Base-by-base conservation (phyloP, 257 asterid species). In the Nicotiana benthamiana region DNA sequence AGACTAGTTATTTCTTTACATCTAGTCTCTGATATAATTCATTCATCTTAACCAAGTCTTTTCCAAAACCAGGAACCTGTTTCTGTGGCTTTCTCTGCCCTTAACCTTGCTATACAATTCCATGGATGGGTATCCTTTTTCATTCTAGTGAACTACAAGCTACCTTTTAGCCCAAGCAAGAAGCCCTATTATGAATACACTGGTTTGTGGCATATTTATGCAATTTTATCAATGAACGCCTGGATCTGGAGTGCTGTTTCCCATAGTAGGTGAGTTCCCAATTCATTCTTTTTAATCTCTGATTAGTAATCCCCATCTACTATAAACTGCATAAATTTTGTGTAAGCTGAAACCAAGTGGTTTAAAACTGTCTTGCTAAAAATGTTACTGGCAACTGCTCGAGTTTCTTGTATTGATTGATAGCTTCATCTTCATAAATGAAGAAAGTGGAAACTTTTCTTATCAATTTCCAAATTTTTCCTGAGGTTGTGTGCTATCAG, bases 91-190 rank as follows among this genome's bases (percentile, higher is more conserved):
- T 80, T 94, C 56, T 94, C 97, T 52, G 93, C 92, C 54, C 92
- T 94, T 66, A 94, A 92, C 87, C 98, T 94, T 67, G 97, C 97
- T 30, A 88, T 91, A 56, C 98, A 94, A 52, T 92, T 94, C 86
- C 98, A 94, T 76, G 97, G 98, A 77, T 94, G 97, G 98, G 91
- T 94, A 51, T 94, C 98, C 17, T 94, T 92, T 81, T 92, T 90
- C 86, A 87, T 91, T 85, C 91, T 94, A 43, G 94, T 94, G 70
- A 92, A 92, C 83, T 92, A 92, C 86, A 94, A 92, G 84, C 91
- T 92, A 79, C 89, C 95, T 30, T 88, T 85, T 60, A 87, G 90
- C 80, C 91, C 90, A 20, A 92, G 91, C 82, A 91, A 85, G 88
- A 89, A 82, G 80, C 85, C 97, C 32, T 90, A 90, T 80, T 94